A percentile compares a stretch with the other conserved stretches of the same genome.
phyloP scores from a whole-genome alignment of 2,329 filamentous ascomycete genomes.

The Xylariaceae sp. region DNA sequence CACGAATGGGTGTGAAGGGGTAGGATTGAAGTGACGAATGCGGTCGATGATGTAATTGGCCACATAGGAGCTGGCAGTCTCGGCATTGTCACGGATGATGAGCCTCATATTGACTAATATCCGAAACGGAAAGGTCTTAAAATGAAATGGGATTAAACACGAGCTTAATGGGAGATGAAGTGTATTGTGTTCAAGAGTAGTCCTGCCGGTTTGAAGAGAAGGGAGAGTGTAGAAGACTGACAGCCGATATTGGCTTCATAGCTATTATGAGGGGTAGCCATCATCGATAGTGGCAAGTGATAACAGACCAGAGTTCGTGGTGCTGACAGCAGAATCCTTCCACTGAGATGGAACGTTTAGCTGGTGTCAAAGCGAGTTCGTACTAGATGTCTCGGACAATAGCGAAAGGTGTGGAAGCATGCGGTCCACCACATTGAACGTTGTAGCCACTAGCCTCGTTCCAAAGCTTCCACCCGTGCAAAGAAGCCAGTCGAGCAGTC shows the following conservation, averaged over 20 bases:
- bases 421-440: slow-evolving; percentile 34
- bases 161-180: slow-evolving; percentile 9
- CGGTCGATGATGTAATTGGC: slow-evolving; percentile 84
- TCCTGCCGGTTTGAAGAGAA: slow-evolving; percentile 9
- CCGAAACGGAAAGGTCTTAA: slow-evolving; percentile 30
- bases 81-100: slow-evolving; percentile 78
- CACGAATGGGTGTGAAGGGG: slow-evolving; percentile 76
- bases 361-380: slow-evolving; percentile 22
- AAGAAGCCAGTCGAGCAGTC: slow-evolving; percentile 23
- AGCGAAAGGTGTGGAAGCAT: slow-evolving; percentile 30
- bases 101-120: slow-evolving; percentile 69
- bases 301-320: slow-evolving; percentile 22
- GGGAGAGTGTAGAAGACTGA: slow-evolving; percentile 17
- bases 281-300: slow-evolving; percentile 29
- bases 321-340: slow-evolving; percentile 33
- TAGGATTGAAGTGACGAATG: slow-evolving; percentile 79
- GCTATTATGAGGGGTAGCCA: slow-evolving; percentile 37
- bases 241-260: slow-evolving; percentile 31
- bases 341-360: slow-evolving; percentile 45
- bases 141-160: slow-evolving; percentile 23
- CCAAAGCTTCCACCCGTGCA: slow-evolving; percentile 12
- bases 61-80: slow-evolving; percentile 74
- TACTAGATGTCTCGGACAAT: slow-evolving; percentile 11
- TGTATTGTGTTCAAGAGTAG: slow-evolving; percentile 6
- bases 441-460: slow-evolving; percentile 38